phyloP scores from a whole-genome alignment of 345 rosid genomes.

The Punica granatum region DNA sequence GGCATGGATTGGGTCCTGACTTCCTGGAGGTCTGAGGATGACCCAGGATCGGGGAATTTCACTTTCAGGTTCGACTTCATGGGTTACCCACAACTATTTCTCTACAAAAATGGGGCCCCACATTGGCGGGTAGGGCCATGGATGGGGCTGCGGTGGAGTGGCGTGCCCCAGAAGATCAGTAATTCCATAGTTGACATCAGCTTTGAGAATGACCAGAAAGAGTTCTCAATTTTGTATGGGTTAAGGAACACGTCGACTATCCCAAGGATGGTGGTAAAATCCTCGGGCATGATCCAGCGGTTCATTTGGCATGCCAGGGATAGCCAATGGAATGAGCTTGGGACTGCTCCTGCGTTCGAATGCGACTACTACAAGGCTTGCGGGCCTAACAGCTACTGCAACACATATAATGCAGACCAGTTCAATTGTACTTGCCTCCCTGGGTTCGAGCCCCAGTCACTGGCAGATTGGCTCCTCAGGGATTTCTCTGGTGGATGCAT shows the following conservation, averaged over 20 bases:
- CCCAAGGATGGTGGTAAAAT: conserved; percentile 44
- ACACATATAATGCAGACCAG: conserved; percentile 10
- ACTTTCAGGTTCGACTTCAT: conserved; percentile 15
- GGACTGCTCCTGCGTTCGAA: conserved; percentile 43
- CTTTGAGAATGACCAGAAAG: conserved; percentile 22
- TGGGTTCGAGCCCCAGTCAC: conserved; percentile 57
- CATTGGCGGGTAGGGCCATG: conserved; percentile 31
- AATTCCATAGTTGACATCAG: conserved; percentile 8
- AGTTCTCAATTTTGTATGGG: conserved; percentile 22
- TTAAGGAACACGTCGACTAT: conserved; percentile 16
- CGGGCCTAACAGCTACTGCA: no score
- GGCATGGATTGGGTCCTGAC: no score
- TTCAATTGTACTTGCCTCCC: conserved; percentile 55
- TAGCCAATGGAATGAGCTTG: conserved; percentile 35
- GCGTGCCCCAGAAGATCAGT: conserved; percentile 27
- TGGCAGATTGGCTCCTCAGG: no score
- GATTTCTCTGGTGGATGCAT: no score
- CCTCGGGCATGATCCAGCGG: no score
- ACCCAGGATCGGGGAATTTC: conserved; percentile 29
- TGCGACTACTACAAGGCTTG: conserved; percentile 52
- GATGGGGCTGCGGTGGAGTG: conserved; percentile 40
- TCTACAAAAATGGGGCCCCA: conserved; percentile 15
- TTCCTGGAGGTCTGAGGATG: conserved; percentile 34
- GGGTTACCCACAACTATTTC: conserved; percentile 33
- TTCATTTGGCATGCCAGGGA: no score